Evolutionary conservation across 345 rosid species (phyloP), one percentile per base, ranked within the genome.

Genomic region (Linum usitatissimum): DNA sequence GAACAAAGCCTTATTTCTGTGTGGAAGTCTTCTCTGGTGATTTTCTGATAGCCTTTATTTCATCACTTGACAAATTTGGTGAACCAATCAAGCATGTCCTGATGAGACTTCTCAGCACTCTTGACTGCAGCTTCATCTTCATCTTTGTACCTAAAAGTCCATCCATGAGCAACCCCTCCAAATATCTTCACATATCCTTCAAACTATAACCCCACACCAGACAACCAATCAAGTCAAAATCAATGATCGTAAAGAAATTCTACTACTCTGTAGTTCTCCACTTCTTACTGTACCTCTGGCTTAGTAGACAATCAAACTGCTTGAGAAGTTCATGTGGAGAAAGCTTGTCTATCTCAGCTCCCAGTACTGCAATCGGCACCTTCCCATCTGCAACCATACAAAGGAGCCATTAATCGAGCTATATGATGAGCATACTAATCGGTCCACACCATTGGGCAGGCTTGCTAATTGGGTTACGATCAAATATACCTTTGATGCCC

Each of bases 401-500:
- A 40, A 12, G 28, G 2, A 40, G 48, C 48, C 48, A n/a, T n/a
- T n/a, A n/a, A n/a, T n/a, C n/a, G n/a, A n/a, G n/a, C n/a, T n/a
- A n/a, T n/a, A n/a, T n/a, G n/a, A n/a, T n/a, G n/a, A n/a, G n/a
- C n/a, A n/a, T n/a, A n/a, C n/a, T n/a, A n/a, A n/a, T n/a, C n/a
- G n/a, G n/a, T n/a, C n/a, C n/a, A n/a, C n/a, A n/a, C n/a, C n/a
- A n/a, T 23, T 23, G 28, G 28, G 28, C 1, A 23, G 28, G 28
- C 28, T 2, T 23, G 28, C 28, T 23, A 23, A 23, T 23, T 2
- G 28, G 28, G 28, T 2, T 23, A 23, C 28, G 28, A 23, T 23
- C 28, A 2, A 23, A 1, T 2, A 23, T 84, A 88, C 98, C 84
- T 60, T 83, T 81, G 60, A 91, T 77, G 65, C 86, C 96, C 39